Percentiles rank a stretch among this genome's conserved stretches.
Conservation (phyloP, 768 basidiomycete species). For the Boletus pseudopeckii region DNA sequence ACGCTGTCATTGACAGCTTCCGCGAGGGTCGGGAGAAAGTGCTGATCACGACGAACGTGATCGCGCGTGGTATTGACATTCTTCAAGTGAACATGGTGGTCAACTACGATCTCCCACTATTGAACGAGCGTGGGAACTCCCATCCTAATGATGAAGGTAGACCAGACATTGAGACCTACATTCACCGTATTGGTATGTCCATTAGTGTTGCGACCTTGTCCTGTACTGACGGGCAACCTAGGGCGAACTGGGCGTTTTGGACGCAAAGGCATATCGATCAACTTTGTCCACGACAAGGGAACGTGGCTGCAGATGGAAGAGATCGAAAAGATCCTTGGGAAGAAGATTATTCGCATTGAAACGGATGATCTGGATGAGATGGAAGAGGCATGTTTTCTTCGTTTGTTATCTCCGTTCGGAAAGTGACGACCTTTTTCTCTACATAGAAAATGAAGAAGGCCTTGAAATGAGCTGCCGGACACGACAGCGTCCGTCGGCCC, state of each 20-base stretch:
- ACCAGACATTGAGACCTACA: slow-evolving; percentile 95
- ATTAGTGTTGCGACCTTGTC: neutral
- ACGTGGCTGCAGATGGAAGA: slow-evolving; percentile 89
- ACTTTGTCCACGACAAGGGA: slow-evolving; percentile 89
- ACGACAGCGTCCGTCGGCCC: neutral
- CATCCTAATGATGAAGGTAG: slow-evolving; percentile 47
- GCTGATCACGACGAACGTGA: slow-evolving; percentile 97
- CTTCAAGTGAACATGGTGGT: slow-evolving; percentile 99
- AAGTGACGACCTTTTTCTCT: neutral
- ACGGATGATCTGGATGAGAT: slow-evolving; percentile 90
- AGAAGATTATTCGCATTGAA: slow-evolving; percentile 79
- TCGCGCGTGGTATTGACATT: slow-evolving; percentile 97
- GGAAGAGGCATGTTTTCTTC: slow-evolving; percentile 67
- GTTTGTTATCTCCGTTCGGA: neutral
- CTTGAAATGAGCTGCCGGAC: slow-evolving; percentile 46
- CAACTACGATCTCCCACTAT: slow-evolving; percentile 92
- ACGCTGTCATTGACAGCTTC: slow-evolving; percentile 91
- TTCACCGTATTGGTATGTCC: slow-evolving; percentile 88
- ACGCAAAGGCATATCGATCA: slow-evolving; percentile 93
- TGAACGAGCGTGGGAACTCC: slow-evolving; percentile 60
- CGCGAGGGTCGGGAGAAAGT: slow-evolving; percentile 96
- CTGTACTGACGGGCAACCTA: slow-evolving; percentile 31
- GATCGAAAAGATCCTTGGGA: slow-evolving; percentile 78
- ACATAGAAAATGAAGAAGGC: slow-evolving; percentile 79
- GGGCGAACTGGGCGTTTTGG: slow-evolving; percentile 98